phyloP scores from a whole-genome alignment of 2,329 filamentous ascomycete species.

The Chaetoscypha palmicola region DNA sequence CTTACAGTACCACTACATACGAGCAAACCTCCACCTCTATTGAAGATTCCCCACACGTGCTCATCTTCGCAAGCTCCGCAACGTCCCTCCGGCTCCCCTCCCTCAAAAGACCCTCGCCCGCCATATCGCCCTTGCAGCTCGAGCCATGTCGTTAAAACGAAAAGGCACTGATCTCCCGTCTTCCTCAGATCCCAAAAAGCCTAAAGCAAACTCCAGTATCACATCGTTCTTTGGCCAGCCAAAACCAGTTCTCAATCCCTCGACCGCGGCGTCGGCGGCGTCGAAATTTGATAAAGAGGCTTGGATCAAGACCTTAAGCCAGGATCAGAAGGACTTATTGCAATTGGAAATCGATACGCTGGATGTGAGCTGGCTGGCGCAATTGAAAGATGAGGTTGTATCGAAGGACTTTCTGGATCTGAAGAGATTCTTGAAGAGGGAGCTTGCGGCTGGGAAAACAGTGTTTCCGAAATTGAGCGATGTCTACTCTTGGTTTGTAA shows the following conservation, averaged over 20 bases:
- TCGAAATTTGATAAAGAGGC: conserved; percentile 77
- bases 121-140: background rate
- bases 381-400: conserved; percentile 79
- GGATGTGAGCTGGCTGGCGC: conserved; percentile 83
- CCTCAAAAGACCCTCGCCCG: background rate
- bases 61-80: too few species aligned
- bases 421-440: conserved; percentile 78
- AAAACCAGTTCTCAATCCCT: conserved; percentile 31
- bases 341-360: conserved; percentile 88
- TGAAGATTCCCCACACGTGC: too few species aligned
- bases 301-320: conserved; percentile 74
- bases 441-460: conserved; percentile 65
- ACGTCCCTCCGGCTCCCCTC: conserved; percentile 9
- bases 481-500: conserved; percentile 81
- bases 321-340: conserved; percentile 76
- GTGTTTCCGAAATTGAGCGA: conserved; percentile 84
- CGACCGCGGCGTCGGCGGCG: conserved; percentile 31
- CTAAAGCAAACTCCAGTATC: conserved; percentile 70
- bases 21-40: too few species aligned
- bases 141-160: conserved; percentile 50
- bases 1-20: too few species aligned
- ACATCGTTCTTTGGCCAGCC: conserved; percentile 80
- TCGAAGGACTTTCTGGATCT: conserved; percentile 76
- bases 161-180: conserved; percentile 43
- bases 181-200: conserved; percentile 56